Conservation (phyloP, 495 filamentous ascomycete genomes). For the Talaromyces ruber region DNA sequence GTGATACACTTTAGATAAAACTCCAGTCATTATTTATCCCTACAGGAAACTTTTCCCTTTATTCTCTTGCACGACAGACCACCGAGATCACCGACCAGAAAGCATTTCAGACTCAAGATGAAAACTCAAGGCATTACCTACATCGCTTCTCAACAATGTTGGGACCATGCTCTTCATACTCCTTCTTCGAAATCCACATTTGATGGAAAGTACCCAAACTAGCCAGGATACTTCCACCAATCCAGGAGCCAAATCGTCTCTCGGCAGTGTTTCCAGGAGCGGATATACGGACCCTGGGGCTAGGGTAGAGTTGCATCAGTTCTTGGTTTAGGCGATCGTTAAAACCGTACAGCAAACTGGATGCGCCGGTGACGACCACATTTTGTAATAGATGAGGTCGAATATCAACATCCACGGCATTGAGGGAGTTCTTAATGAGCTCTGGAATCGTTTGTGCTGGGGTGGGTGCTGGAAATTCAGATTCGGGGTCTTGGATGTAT, state of each 20-base stretch:
- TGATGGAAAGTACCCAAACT: conserved; percentile 99
- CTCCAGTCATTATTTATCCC: neutral
- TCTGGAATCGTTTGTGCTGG: conserved; percentile 68
- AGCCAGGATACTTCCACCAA: conserved; percentile 91
- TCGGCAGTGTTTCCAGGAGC: conserved; percentile 80
- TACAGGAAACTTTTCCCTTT: neutral
- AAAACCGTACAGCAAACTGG: conserved; percentile 77
- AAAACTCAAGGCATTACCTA: conserved; percentile 25
- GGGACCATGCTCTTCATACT: conserved; percentile 51
- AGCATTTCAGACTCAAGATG: neutral
- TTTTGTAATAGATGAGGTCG: conserved; percentile 75
- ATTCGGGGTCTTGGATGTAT: conserved; percentile 32
- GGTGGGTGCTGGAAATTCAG: conserved; percentile 40
- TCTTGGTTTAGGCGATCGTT: conserved; percentile 82
- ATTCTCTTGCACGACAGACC: neutral
- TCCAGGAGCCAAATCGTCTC: conserved; percentile 85
- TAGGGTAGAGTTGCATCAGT: conserved; percentile 67
- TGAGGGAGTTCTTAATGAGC: conserved; percentile 68
- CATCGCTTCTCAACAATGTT: conserved; percentile 56
- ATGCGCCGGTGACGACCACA: conserved; percentile 87
- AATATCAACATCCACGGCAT: conserved; percentile 78
- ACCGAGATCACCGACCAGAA: neutral
- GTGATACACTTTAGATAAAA: neutral
- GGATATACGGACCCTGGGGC: conserved; percentile 72
- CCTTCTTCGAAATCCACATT: conserved; percentile 87